These are phyloP conservation scores for Fusarium siculi DNA, from an alignment of 2,329 filamentous ascomycete species.

Conservation along the genomic window DNA sequence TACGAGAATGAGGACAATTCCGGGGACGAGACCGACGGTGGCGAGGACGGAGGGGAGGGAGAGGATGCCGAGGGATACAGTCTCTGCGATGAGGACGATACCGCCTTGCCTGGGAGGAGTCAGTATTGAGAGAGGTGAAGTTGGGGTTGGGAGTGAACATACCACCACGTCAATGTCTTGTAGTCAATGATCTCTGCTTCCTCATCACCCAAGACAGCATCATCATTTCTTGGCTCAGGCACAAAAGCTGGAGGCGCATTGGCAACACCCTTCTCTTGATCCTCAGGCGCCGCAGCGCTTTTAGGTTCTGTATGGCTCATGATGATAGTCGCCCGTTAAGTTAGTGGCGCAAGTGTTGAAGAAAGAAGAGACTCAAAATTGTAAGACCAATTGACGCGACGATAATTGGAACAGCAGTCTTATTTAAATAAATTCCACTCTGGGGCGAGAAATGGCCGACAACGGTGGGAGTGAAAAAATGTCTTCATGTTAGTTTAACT, in stretches of 20 bases:
- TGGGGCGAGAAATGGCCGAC: constrained; percentile 20
- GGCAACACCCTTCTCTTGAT: constrained; percentile 17
- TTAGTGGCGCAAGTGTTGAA: background rate
- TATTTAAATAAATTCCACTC: background rate
- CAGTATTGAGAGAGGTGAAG: background rate
- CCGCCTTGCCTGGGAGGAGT: constrained; percentile 54
- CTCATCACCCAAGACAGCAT: constrained; percentile 12
- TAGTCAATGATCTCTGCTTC: constrained; percentile 48
- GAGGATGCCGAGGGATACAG: constrained; percentile 65
- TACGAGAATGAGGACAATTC: constrained; percentile 77
- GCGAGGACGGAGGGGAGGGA: constrained; percentile 82
- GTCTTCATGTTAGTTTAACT: background rate
- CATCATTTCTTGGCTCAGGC: background rate
- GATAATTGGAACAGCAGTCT: background rate
- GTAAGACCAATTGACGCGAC: background rate
- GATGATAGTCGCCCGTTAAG: background rate
- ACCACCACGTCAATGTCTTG: constrained; percentile 54
- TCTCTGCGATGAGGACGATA: constrained; percentile 57
- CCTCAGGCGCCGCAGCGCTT: background rate
- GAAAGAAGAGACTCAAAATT: background rate
- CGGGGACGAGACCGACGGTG: constrained; percentile 75
- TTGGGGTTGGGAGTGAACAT: constrained; percentile 12
- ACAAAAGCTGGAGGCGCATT: background rate
- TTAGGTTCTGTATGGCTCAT: constrained; percentile 8
- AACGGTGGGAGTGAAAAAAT: constrained; percentile 4